Evolutionary conservation across 371 early-diverging fungal species (phyloP).

Genomic region (Parasitella parasitica): DNA sequence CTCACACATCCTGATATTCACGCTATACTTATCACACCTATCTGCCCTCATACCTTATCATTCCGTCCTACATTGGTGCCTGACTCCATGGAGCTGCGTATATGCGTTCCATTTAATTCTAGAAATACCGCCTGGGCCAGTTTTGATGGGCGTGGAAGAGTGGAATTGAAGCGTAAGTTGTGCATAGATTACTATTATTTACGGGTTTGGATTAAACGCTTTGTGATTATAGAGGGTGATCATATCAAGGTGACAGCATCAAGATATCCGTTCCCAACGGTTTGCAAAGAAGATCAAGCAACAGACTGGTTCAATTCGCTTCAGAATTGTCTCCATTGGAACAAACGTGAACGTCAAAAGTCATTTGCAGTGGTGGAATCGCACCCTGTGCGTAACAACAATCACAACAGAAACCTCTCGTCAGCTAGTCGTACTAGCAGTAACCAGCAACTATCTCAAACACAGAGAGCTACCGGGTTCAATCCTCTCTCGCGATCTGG

Average conservation of each 20-base stretch:
- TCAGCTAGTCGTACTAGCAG: not conserved
- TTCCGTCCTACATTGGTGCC: conserved; percentile 95
- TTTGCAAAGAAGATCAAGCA: conserved; percentile 77
- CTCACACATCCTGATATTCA: conserved; percentile 93
- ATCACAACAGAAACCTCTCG: not conserved
- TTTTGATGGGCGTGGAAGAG: conserved; percentile 91
- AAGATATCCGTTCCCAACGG: conserved; percentile 84
- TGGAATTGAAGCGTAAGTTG: conserved; percentile 75
- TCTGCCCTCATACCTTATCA: conserved; percentile 94
- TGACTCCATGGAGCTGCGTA: conserved; percentile 82
- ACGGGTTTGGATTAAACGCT: not conserved
- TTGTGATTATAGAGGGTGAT: conserved; percentile 67
- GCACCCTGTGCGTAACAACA: not conserved
- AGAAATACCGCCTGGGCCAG: conserved; percentile 83
- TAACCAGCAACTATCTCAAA: not conserved
- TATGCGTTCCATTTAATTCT: conserved; percentile 76
- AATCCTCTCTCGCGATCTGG: not conserved
- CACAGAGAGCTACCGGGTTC: not conserved
- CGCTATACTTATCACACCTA: conserved; percentile 91
- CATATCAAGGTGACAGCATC: conserved; percentile 85
- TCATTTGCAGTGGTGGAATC: conserved; percentile 57
- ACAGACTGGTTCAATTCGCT: conserved; percentile 86
- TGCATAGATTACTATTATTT: not conserved
- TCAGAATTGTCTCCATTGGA: conserved; percentile 80
- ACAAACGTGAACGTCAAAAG: conserved; percentile 80